Conservation (phyloP, 805 yeast genomes). For the Komagataella ulmi region DNA sequence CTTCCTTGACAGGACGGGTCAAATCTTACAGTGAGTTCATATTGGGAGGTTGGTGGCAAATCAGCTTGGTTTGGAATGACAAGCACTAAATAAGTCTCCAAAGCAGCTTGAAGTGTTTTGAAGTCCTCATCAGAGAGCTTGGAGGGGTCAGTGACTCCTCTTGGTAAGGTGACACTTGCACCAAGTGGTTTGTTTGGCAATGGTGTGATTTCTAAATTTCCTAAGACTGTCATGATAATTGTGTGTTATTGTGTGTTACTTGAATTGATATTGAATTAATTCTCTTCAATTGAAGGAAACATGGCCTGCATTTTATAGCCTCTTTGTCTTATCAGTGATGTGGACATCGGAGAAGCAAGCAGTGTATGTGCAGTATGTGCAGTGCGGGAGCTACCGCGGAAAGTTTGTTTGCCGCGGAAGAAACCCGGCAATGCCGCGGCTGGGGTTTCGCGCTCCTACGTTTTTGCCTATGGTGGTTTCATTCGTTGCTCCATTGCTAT, state of each 20-base stretch:
- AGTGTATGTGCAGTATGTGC: background rate
- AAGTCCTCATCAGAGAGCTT: conserved; percentile 55
- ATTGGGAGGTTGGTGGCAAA: conserved; percentile 64
- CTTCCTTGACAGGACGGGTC: conserved; percentile 60
- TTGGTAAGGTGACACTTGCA: conserved; percentile 52
- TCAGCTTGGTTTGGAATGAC: conserved; percentile 63
- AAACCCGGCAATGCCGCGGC: no score
- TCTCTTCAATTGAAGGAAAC: background rate
- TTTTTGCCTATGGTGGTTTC: no score
- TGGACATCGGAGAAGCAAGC: background rate
- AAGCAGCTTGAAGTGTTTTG: conserved; percentile 43
- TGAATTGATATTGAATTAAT: background rate
- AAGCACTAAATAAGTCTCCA: conserved; percentile 56
- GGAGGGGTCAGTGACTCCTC: conserved; percentile 63
- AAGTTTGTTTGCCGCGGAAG: no score
- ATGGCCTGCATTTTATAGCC: background rate
- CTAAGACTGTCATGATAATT: conserved; percentile 9
- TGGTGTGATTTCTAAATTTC: conserved; percentile 27
- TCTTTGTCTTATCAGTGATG: background rate
- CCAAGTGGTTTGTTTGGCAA: conserved; percentile 47
- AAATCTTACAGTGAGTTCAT: conserved; percentile 59
- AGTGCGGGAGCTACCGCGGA: background rate
- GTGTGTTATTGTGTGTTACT: background rate
- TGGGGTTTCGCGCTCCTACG: no score
- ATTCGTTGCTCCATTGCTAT: no score